Base-by-base conservation (phyloP, 2,329 filamentous ascomycete genomes). In the Colletotrichum lindemuthianum region DNA sequence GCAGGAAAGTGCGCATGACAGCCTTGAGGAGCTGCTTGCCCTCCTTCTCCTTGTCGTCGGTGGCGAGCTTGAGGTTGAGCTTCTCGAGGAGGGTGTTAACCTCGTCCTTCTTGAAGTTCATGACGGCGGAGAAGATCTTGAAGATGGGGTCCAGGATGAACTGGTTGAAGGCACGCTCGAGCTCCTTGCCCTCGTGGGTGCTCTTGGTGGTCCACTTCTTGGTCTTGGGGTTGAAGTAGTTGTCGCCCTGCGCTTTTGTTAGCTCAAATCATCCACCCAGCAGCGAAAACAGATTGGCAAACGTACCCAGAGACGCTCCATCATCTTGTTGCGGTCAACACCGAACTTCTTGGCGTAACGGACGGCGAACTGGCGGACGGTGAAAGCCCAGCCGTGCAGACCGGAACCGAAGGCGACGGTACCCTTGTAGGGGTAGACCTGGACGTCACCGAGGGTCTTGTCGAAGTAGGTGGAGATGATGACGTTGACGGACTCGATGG, bases 281-380 rank as follows among this genome's bases (percentile, higher is more conserved):
- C 9, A n/a, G 41, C 13, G 43, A n/a, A 24, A 45, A 40, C 9
- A 40, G 37, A 40, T 6, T 32, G 24, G 24, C 24, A 16, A 24
- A 16, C 88, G 81, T 83, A 92, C 90, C 96, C 96, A 99, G 74
- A 99, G 93, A 90, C 96, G 93, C 87, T 97, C 93, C 92, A 98
- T 97, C 96, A 99, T 97, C 93, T 98, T 98, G 86, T 90, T 91
- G 83, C 94, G 94, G 90, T 99, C 95, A 75, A 99, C 96, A 91
- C 96, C 96, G 77, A 99, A 99, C 86, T 99, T 99, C 93, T 98
- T 98, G 84, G 95, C 92, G 82, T 99, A 99, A 77, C 91, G 90
- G 79, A 88, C 82, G 74, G 96, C 96, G 83, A 99, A 99, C 84
- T 99, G 96, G 78, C 96, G 92, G 86, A 98, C 85, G 77, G 96